Evolutionary conservation across 1,284 basidiomycete genomes (phyloP).

Genomic region (Athelia sp.): DNA sequence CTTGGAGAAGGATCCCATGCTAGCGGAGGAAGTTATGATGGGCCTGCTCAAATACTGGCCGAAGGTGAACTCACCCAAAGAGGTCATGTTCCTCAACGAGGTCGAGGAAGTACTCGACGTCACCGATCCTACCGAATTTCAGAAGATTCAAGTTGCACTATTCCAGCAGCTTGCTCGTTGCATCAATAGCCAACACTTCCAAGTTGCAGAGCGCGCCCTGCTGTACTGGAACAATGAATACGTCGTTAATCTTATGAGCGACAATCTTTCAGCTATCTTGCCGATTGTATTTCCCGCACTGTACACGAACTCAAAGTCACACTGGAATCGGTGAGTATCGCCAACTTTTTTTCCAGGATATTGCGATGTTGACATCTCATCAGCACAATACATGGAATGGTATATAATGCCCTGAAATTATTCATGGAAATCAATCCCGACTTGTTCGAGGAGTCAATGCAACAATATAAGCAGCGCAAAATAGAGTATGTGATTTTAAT

Average conservation of each 20-base stretch:
- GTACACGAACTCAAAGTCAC: constrained; percentile 94
- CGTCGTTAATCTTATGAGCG: constrained; percentile 98
- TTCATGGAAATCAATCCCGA: constrained; percentile 99
- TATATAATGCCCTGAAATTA: constrained; percentile 96
- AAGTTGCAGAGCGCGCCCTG: constrained; percentile 91
- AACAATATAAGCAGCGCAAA: constrained; percentile 89
- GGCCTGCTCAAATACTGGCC: constrained; percentile 98
- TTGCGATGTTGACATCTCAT: constrained; percentile 10
- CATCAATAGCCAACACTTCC: constrained; percentile 99
- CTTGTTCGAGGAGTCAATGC: constrained; percentile 91
- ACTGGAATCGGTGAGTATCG: constrained; percentile 90
- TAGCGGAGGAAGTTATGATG: constrained; percentile 95
- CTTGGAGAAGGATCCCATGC: constrained; percentile 89
- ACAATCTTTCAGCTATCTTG: constrained; percentile 86
- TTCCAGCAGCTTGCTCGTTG: constrained; percentile 96
- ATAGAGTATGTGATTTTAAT: constrained; percentile 56
- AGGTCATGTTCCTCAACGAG: constrained; percentile 99
- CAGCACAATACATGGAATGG: constrained; percentile 98
- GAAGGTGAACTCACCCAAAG: constrained; percentile 99
- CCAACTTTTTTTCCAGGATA: constrained; percentile 3
- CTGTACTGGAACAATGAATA: constrained; percentile 99
- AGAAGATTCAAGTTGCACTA: constrained; percentile 91
- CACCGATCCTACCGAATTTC: constrained; percentile 95
- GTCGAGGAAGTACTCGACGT: constrained; percentile 99
- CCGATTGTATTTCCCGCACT: constrained; percentile 98